Evolutionary conservation across 345 rosid species (phyloP), one percentile per base, ranked within the genome.

Genomic region (Capsella bursapastoris): DNA sequence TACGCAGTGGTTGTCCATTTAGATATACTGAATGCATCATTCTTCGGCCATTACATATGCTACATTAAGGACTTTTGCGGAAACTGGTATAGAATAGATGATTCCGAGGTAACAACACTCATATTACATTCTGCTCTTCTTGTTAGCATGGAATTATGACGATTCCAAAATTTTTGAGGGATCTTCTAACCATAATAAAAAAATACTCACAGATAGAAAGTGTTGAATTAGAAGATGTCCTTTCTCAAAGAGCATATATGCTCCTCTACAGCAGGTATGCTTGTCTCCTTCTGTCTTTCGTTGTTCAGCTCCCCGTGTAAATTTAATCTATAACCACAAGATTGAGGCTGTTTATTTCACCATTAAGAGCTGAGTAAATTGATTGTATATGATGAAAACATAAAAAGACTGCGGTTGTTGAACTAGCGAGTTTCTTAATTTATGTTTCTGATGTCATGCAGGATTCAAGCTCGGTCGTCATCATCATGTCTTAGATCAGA

Each of bases 11-110:
- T 90, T 77, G 99, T 96, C 77, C 99, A 92, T 58, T 83, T 96
- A 71, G 99, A 96, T 72, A 88, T 92, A 98, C 83, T 92, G 69
- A 96, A 96, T 83, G 98, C 99, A 15, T 96, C 99, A 5, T 96
- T 83, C 81, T 92, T 92, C 61, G 99, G 99, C 68, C 99, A 96
- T 71, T 96, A 92, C 77, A 89, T 96, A 59, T 90, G 95, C 83
- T 96, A 92, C 61, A 79, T 86, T 62, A 92, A 92, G 86, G 96
- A 96, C 70, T 89, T 89, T 74, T 34, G 59, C 53, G 97, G 98
- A 50, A 83, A 83, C 75, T 92, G 99, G 99, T 86, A 86, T 76
- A 80, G 85, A 80, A 81, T 88, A 73, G 97, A 96, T 81, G 99
- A 96, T 80, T 80, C 87, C 44, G 89, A 92, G 99, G 99, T 92